These are phyloP conservation scores for Avicennia marina DNA, from an alignment of 257 asterid species.

Conservation along the genomic window DNA sequence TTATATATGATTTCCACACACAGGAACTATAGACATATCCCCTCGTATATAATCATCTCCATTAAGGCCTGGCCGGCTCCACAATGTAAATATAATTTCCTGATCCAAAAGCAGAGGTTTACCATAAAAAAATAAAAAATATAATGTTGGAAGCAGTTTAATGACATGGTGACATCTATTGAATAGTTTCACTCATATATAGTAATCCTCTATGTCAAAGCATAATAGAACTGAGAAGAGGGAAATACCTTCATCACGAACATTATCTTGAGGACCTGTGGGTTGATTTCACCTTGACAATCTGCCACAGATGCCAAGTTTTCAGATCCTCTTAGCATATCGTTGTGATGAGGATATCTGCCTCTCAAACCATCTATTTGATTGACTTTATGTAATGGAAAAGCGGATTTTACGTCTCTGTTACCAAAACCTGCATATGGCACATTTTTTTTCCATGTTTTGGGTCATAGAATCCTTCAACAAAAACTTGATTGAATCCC, in stretches of 20 bases:
- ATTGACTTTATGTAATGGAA: constrained; percentile 24
- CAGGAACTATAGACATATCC: background rate
- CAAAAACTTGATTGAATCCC: constrained; percentile 63
- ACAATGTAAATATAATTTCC: background rate
- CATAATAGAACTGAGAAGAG: constrained; percentile 14
- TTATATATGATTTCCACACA: background rate
- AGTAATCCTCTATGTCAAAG: background rate
- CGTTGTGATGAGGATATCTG: too few species aligned
- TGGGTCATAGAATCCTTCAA: constrained; percentile 31
- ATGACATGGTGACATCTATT: background rate
- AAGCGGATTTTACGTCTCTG: constrained; percentile 22
- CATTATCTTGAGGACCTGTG: constrained; percentile 33
- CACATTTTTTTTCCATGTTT: constrained; percentile 21
- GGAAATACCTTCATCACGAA: constrained; percentile 52
- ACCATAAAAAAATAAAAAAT: background rate
- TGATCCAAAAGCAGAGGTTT: background rate
- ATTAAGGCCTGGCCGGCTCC: background rate
- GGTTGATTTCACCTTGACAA: constrained; percentile 64
- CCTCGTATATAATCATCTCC: background rate
- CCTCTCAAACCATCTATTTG: constrained; percentile 26
- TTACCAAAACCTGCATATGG: constrained; percentile 25
- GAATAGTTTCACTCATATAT: background rate
- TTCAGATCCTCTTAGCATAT: constrained; percentile 26
- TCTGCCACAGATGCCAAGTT: constrained; percentile 35
- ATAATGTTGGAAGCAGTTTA: background rate